These are phyloP conservation scores for Trapa incisa DNA, from an alignment of 345 rosid species.

Conservation along the genomic window DNA sequence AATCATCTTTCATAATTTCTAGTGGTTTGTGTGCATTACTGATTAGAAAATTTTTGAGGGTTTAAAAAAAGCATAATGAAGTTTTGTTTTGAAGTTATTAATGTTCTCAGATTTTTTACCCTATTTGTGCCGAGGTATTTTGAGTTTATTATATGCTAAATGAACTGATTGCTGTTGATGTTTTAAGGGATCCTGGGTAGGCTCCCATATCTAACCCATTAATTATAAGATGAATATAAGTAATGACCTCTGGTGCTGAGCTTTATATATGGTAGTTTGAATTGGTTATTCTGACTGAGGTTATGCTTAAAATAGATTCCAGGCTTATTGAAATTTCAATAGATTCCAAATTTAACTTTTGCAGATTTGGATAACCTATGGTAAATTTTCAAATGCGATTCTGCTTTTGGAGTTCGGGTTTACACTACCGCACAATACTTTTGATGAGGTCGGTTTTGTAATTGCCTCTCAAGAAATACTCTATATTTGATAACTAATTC, in stretches of 20 bases:
- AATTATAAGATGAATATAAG: not conserved
- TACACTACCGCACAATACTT: slow-evolving; percentile 48
- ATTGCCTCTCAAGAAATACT: not conserved
- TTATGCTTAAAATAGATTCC: not conserved
- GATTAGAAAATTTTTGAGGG: not conserved
- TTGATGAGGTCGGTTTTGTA: slow-evolving; percentile 52
- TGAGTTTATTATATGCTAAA: not conserved
- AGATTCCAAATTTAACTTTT: not conserved
- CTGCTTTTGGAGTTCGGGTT: slow-evolving; percentile 77
- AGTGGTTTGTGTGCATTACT: not conserved
- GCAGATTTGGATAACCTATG: slow-evolving; percentile 61
- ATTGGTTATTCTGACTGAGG: not conserved
- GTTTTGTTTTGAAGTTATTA: not conserved
- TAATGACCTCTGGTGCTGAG: not conserved
- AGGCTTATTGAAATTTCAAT: no score
- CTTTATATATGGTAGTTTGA: not conserved
- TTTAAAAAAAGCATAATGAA: not conserved
- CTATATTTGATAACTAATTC: not conserved
- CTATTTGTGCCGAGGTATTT: not conserved
- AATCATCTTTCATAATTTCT: not conserved
- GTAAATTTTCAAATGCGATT: slow-evolving; percentile 61
- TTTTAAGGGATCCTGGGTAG: not conserved
- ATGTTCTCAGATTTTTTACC: not conserved
- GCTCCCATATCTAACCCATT: not conserved
- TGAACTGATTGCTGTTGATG: not conserved